Conservation (phyloP, 78 protist genomes). For the Chrysochromulina parva region DNA sequence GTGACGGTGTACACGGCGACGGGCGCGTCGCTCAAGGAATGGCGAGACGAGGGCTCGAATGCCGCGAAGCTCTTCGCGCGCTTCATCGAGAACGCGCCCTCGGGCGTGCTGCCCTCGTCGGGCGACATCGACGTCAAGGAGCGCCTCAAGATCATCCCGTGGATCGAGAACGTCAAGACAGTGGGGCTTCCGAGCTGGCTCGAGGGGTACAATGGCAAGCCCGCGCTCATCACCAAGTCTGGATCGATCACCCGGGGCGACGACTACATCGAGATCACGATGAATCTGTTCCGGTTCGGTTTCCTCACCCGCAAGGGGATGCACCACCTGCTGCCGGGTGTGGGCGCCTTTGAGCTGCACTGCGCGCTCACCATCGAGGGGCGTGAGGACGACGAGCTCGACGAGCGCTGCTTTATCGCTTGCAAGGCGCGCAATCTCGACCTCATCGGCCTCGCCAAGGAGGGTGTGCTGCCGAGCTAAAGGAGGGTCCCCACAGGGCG, state of each 20-base stretch:
- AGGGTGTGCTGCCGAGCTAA: too few species aligned
- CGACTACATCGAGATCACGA: neutral
- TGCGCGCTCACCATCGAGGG: neutral
- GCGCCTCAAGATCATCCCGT: too few species aligned
- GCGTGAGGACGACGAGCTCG: neutral
- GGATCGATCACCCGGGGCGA: neutral
- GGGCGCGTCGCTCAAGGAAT: too few species aligned
- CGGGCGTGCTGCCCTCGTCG: too few species aligned
- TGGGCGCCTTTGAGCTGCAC: neutral
- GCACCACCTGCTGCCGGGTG: neutral
- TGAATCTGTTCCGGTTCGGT: neutral
- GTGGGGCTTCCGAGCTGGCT: neutral
- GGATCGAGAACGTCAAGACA: too few species aligned
- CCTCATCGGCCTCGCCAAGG: neutral
- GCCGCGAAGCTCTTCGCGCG: too few species aligned
- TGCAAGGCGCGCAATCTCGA: neutral
- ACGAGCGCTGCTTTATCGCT: neutral
- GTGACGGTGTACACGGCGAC: too few species aligned
- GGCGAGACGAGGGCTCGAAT: too few species aligned
- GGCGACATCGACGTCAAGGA: too few species aligned
- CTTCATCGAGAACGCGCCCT: too few species aligned
- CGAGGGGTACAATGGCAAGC: constrained; percentile 3
- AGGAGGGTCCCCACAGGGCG: too few species aligned
- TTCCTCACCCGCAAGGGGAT: neutral
- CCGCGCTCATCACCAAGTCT: constrained; percentile 11